Conservation (phyloP, 208 protist genomes). For the Trichomonas vaginalis region DNA sequence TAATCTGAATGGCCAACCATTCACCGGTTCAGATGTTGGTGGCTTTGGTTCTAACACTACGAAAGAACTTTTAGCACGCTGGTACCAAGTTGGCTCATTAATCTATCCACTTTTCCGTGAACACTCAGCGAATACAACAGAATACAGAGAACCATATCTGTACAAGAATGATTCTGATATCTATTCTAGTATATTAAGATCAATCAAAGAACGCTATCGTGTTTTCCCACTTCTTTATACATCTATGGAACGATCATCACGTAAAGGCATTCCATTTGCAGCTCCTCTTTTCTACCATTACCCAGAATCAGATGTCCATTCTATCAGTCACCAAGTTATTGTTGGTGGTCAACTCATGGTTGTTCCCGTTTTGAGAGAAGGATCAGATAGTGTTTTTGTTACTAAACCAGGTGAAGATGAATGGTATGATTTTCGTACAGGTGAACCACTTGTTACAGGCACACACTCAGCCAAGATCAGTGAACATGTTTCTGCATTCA, state of each 20-base stretch:
- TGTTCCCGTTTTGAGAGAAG: constrained; percentile 56
- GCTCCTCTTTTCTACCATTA: constrained; percentile 74
- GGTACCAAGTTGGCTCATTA: constrained; percentile 71
- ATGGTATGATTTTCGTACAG: constrained; percentile 50
- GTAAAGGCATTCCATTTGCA: constrained; percentile 60
- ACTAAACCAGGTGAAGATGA: constrained; percentile 59
- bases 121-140: constrained; percentile 80
- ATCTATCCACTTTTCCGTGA: constrained; percentile 90
- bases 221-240: constrained; percentile 88
- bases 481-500: constrained; percentile 62
- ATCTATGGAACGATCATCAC: constrained; percentile 59
- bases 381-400: constrained; percentile 37
- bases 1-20: constrained; percentile 71
- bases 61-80: constrained; percentile 80
- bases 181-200: constrained; percentile 24
- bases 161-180: constrained; percentile 52
- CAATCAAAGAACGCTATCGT: constrained; percentile 53
- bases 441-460: not conserved
- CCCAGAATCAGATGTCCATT: constrained; percentile 45
- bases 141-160: constrained; percentile 85
- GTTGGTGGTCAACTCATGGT: constrained; percentile 64
- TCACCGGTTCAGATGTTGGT: constrained; percentile 81
- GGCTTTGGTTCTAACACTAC: constrained; percentile 85
- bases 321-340: constrained; percentile 53
- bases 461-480: not conserved